Percentiles rank a stretch among this genome's conserved stretches.
Conservation (phyloP, 2,329 filamentous ascomycete genomes). For the Pseudogymnoascus pannorum region DNA sequence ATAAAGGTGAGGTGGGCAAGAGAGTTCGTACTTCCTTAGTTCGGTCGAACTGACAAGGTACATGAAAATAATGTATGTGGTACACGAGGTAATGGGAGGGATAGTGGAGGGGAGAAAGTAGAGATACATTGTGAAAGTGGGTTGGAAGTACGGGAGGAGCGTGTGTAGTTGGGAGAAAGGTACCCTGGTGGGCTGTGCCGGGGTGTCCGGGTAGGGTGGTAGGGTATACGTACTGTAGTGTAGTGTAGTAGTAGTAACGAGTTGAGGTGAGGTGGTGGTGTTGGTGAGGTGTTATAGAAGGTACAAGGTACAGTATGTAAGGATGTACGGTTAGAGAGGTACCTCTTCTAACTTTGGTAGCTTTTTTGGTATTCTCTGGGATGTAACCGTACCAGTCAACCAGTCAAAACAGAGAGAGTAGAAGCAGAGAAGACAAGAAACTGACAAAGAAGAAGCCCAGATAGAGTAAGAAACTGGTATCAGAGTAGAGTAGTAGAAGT, state of each 20-base stretch:
- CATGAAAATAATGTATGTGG: background rate
- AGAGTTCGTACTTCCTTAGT: slow-evolving; percentile 9
- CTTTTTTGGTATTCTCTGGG: background rate
- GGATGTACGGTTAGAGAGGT: background rate
- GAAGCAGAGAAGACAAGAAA: background rate
- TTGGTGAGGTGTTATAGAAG: background rate
- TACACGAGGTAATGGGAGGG: background rate
- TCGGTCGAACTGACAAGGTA: slow-evolving; percentile 7
- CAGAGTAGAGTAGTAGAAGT: background rate
- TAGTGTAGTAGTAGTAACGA: too few relatives aligned
- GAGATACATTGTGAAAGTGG: background rate
- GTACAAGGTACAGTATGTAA: background rate
- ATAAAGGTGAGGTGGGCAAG: slow-evolving; percentile 3
- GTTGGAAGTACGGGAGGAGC: background rate
- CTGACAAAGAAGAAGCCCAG: background rate
- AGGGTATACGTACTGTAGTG: too few relatives aligned
- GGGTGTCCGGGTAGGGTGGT: background rate
- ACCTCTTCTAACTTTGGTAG: background rate
- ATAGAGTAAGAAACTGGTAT: background rate
- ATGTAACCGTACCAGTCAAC: background rate
- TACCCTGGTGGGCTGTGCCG: slow-evolving; percentile 6
- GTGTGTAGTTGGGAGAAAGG: background rate
- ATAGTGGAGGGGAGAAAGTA: too few relatives aligned
- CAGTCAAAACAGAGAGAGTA: background rate
- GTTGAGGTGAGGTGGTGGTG: background rate